Percentiles rank a stretch among this genome's conserved stretches.
phyloP scores from a whole-genome alignment of 2,329 filamentous ascomycete species.

The Talaromyces marneffei region DNA sequence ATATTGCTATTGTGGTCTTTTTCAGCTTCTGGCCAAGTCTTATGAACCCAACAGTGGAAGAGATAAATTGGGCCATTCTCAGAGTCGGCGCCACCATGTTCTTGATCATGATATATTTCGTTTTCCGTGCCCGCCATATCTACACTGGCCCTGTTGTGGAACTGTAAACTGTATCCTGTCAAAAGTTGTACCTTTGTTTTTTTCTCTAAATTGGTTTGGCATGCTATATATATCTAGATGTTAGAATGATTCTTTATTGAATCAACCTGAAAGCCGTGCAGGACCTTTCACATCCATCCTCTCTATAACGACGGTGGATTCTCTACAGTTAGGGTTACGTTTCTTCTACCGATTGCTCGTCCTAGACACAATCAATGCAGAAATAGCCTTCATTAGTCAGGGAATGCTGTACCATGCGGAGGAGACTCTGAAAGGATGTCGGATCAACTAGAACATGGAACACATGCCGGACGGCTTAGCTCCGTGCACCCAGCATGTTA shows the following conservation, averaged over 20 bases:
- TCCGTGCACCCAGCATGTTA: neutral
- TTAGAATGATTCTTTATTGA: neutral
- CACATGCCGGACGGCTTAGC: neutral
- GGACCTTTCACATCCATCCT: neutral
- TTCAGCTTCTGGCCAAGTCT: slow-evolving; percentile 46
- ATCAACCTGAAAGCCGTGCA: neutral
- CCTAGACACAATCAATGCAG: neutral
- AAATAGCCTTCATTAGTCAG: neutral
- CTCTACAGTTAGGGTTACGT: neutral
- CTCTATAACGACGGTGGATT: neutral
- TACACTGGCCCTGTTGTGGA: slow-evolving; percentile 31
- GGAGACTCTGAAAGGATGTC: neutral
- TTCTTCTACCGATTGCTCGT: neutral
- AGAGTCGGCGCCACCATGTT: slow-evolving; percentile 39
- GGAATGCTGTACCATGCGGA: neutral
- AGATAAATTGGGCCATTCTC: slow-evolving; percentile 45
- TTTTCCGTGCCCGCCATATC: slow-evolving; percentile 28
- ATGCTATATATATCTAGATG: neutral
- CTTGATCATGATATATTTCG: slow-evolving; percentile 38
- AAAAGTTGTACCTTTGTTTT: neutral
- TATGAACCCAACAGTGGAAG: slow-evolving; percentile 31
- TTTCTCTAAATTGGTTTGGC: neutral
- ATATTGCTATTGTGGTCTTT: slow-evolving; percentile 43
- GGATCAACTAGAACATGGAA: neutral
- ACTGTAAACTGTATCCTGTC: neutral